Conservation (phyloP, 2,329 filamentous ascomycete genomes). For the Sphaerulina vaccinii region DNA sequence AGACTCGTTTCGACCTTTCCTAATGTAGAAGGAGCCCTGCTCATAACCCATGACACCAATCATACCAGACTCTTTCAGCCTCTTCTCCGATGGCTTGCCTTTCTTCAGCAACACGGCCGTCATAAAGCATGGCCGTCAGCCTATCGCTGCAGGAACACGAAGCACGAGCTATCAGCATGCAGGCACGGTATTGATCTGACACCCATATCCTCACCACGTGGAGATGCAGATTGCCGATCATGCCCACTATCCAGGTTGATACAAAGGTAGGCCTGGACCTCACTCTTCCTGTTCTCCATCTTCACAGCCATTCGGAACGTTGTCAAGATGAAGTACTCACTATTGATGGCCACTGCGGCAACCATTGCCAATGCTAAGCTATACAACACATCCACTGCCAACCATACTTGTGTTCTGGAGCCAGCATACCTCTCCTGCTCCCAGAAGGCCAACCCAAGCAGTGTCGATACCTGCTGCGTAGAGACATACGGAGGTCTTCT, state of each 20-base stretch:
- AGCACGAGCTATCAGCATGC: slow-evolving; percentile 23
- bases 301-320: no score
- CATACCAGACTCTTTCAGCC: slow-evolving; percentile 7
- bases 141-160: slow-evolving; percentile 27
- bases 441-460: slow-evolving; percentile 40
- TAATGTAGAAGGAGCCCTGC: no score
- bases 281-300: neutral
- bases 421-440: slow-evolving; percentile 51
- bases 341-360: slow-evolving; percentile 17
- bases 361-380: slow-evolving; percentile 38
- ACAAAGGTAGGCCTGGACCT: neutral
- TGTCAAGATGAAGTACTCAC: slow-evolving; percentile 24
- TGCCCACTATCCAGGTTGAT: slow-evolving; percentile 28
- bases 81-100: slow-evolving; percentile 7
- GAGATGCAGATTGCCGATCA: slow-evolving; percentile 30
- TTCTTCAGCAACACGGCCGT: slow-evolving; percentile 9
- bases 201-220: neutral
- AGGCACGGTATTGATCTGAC: slow-evolving; percentile 9
- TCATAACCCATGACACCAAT: no score
- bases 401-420: slow-evolving; percentile 56
- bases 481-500: slow-evolving; percentile 65
- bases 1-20: no score
- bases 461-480: slow-evolving; percentile 61
- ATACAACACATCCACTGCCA: slow-evolving; percentile 49
- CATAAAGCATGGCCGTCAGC: slow-evolving; percentile 11